A percentile compares a stretch with the other conserved stretches of the same genome.
Evolutionary conservation across 208 protist genomes (phyloP).

Genomic region (Crithidia expoeki): DNA sequence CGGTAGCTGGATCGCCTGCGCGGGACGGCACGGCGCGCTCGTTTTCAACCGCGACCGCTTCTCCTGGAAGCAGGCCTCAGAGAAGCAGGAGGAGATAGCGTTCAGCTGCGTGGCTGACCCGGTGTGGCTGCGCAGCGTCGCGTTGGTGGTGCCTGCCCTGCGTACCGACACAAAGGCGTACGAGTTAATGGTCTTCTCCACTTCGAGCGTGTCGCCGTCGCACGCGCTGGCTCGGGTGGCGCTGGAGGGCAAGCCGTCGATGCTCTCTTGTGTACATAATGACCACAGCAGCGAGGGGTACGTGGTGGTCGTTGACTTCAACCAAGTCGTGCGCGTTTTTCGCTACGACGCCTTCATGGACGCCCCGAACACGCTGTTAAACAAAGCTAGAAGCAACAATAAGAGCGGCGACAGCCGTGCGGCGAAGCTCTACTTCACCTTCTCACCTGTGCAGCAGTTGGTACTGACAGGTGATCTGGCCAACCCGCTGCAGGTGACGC

Average conservation of each 20-base stretch:
- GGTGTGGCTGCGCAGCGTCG: slow-evolving; percentile 54
- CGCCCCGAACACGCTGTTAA: not conserved
- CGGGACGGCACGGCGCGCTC: slow-evolving; percentile 46
- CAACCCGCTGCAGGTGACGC: slow-evolving; percentile 31
- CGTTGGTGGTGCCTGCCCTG: slow-evolving; percentile 45
- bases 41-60: slow-evolving; percentile 45
- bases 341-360: slow-evolving; percentile 51
- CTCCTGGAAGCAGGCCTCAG: slow-evolving; percentile 46
- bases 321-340: slow-evolving; percentile 44
- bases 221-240: slow-evolving; percentile 27
- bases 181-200: slow-evolving; percentile 43
- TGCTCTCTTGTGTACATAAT: slow-evolving; percentile 42
- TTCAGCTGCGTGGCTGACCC: slow-evolving; percentile 61
- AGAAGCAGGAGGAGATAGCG: slow-evolving; percentile 34
- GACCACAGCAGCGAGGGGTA: slow-evolving; percentile 44
- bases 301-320: slow-evolving; percentile 38
- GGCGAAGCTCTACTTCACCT: slow-evolving; percentile 20
- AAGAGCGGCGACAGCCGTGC: not conserved
- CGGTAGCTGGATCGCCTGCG: slow-evolving; percentile 47
- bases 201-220: slow-evolving; percentile 31
- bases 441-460: slow-evolving; percentile 34
- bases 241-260: slow-evolving; percentile 37
- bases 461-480: slow-evolving; percentile 21
- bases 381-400: not conserved
- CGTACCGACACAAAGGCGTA: slow-evolving; percentile 30